Evolutionary conservation across 2,329 filamentous ascomycete genomes (phyloP), one percentile per base, ranked within the genome.

Genomic region (Fulvia fulva): DNA sequence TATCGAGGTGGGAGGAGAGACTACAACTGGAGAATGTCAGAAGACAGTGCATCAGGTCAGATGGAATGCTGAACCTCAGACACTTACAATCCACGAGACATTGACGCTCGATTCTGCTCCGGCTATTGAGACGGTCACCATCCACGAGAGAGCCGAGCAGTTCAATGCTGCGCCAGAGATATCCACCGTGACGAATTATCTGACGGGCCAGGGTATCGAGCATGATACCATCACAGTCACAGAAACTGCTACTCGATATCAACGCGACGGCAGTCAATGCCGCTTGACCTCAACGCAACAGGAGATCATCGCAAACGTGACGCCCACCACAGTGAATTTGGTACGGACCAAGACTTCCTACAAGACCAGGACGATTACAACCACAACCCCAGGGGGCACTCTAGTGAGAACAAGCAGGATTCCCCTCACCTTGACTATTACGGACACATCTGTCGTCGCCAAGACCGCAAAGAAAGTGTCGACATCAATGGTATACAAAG

Each of bases 271-370:
- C 12, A 25, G n/a, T n/a, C n/a, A n/a, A 34, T 2, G 12, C 28
- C n/a, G 12, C 28, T 7, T 32, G 8, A 32, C 28, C 4, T 32
- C 4, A 14, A 54, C 52, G n/a, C 26, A 54, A 46, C 22, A 25
- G 23, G 19, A 25, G n/a, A 55, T 55, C 26, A 16, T 55, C 44
- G 53, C 53, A 16, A 55, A 55, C 22, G 25, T 47, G 41, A 55
- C 53, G 12, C 53, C 53, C n/a, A 55, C 53, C 23, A 55, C 53
- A 19, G 30, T 49, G 14, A 21, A 19, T 16, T 49, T 21, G 7
- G 14, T 55, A 3, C 21, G 44, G 23, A 6, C 2, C n/a, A n/a
- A 8, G 7, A 41, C 23, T 1, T 11, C 44, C 26, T n/a, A 23
- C 16, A 51, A 25, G 16, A 8, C 25, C 7, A 41, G 44, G 19